These are phyloP conservation scores for Aphanomyces invadans DNA, from an alignment of 352 stramenopile genomes.

Conservation along the genomic window DNA sequence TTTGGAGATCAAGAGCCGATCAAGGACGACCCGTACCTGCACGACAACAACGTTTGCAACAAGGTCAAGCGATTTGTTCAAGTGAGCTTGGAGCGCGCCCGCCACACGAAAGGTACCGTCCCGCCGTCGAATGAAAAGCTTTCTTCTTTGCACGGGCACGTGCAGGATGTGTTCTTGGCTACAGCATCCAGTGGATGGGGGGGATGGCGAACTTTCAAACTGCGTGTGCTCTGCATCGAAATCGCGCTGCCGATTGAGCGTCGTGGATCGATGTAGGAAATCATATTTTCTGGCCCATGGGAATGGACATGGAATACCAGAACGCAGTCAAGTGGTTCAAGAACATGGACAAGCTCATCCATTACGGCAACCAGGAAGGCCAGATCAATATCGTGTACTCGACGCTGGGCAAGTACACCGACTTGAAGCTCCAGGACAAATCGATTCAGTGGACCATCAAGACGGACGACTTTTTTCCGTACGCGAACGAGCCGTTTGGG, in stretches of 20 bases:
- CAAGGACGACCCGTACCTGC: slow-evolving; percentile 77
- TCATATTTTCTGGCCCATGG: slow-evolving; percentile 88
- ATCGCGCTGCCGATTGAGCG: no score
- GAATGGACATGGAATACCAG: slow-evolving; percentile 92
- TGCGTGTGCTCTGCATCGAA: no score
- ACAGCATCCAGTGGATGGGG: no score
- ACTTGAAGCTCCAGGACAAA: slow-evolving; percentile 82
- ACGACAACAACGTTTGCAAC: slow-evolving; percentile 84
- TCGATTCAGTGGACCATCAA: slow-evolving; percentile 80
- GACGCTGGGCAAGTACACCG: slow-evolving; percentile 93
- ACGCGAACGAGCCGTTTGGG: slow-evolving; percentile 86
- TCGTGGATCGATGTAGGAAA: no score
- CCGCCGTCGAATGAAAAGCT: background rate
- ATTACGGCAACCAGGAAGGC: slow-evolving; percentile 89
- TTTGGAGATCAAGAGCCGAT: slow-evolving; percentile 73
- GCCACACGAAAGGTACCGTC: slow-evolving; percentile 52
- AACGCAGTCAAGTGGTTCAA: slow-evolving; percentile 87
- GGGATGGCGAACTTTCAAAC: no score
- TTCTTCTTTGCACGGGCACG: no score
- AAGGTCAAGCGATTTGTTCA: slow-evolving; percentile 83
- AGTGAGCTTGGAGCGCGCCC: slow-evolving; percentile 55
- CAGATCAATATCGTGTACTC: slow-evolving; percentile 95
- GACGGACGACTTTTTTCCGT: slow-evolving; percentile 96
- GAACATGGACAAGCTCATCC: slow-evolving; percentile 96
- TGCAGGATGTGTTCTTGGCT: no score